Percentiles rank a stretch among this genome's conserved stretches.
Conservation (phyloP, 495 filamentous ascomycete species). For the Penicillium flavigenum region DNA sequence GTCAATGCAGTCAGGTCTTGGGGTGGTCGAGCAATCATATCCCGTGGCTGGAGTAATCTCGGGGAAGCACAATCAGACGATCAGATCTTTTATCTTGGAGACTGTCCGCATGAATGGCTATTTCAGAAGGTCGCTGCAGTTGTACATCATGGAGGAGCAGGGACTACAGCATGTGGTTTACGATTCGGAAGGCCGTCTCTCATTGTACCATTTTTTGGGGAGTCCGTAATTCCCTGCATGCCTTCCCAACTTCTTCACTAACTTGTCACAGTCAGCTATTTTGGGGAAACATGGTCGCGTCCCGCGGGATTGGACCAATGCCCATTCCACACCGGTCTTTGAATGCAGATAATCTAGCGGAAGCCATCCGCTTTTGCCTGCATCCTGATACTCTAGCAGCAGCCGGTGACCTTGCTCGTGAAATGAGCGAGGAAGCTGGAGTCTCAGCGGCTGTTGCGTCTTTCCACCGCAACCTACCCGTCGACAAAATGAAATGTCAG, state of each 20-base stretch:
- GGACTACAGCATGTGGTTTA: constrained; percentile 60
- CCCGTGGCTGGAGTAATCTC: constrained; percentile 58
- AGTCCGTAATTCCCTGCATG: constrained; percentile 29
- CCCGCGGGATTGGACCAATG: constrained; percentile 59
- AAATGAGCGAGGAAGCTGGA: constrained; percentile 67
- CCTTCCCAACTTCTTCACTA: not conserved
- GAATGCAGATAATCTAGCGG: constrained; percentile 49
- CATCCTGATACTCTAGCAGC: constrained; percentile 54
- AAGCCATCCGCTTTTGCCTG: constrained; percentile 65
- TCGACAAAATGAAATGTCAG: constrained; percentile 65
- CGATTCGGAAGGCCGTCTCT: constrained; percentile 52
- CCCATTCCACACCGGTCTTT: constrained; percentile 61
- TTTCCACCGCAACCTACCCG: constrained; percentile 63
- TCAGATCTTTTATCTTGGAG: constrained; percentile 52
- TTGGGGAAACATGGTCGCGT: constrained; percentile 68
- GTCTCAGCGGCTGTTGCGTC: constrained; percentile 66
- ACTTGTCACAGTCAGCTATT: constrained; percentile 56
- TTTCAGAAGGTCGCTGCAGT: constrained; percentile 59
- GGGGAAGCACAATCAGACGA: constrained; percentile 42
- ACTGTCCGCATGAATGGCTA: constrained; percentile 62
- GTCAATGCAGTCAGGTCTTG: constrained; percentile 50
- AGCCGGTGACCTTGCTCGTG: constrained; percentile 56
- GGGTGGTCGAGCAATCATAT: constrained; percentile 55
- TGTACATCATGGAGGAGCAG: constrained; percentile 61
- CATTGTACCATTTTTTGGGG: constrained; percentile 63